These are phyloP conservation scores for Colletotrichum trifolii DNA, from an alignment of 2,329 filamentous ascomycete species.

Conservation along the genomic window DNA sequence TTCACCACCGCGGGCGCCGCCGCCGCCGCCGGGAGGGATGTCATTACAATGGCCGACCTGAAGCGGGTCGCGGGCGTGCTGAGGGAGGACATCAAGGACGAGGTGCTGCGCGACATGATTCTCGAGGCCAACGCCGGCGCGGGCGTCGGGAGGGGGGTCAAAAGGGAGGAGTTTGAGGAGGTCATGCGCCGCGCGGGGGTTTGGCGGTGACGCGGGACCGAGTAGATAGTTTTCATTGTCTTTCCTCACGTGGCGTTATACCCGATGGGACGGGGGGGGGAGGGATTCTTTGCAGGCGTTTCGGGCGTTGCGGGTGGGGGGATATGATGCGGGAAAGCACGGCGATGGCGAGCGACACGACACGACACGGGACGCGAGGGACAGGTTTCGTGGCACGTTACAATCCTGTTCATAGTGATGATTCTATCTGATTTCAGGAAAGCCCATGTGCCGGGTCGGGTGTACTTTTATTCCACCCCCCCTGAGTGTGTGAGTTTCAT, in stretches of 20 bases:
- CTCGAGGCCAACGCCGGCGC: constrained; percentile 89
- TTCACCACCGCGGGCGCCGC: constrained; percentile 70
- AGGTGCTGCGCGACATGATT: constrained; percentile 91
- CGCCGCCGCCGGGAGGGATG: constrained; percentile 43
- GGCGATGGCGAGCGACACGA: no score
- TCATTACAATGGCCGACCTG: constrained; percentile 85
- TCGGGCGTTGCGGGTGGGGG: no score
- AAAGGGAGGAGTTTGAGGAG: constrained; percentile 82
- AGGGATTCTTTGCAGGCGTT: background rate
- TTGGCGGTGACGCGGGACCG: constrained; percentile 70
- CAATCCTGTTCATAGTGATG: constrained; percentile 17
- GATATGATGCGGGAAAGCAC: no score
- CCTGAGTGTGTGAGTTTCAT: constrained; percentile 16
- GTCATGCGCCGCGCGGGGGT: constrained; percentile 88
- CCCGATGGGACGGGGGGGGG: constrained; percentile 22
- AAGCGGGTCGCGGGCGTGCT: constrained; percentile 82
- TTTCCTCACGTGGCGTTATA: constrained; percentile 24
- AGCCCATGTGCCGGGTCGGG: constrained; percentile 13
- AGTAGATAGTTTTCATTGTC: background rate
- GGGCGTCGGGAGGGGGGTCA: constrained; percentile 77
- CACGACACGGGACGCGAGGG: no score
- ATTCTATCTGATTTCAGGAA: constrained; percentile 32
- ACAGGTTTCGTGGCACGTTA: no score
- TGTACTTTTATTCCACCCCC: constrained; percentile 9
- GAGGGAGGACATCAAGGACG: constrained; percentile 86